phyloP scores from a whole-genome alignment of 2,329 filamentous ascomycete species.

The Botrytis byssoidea region DNA sequence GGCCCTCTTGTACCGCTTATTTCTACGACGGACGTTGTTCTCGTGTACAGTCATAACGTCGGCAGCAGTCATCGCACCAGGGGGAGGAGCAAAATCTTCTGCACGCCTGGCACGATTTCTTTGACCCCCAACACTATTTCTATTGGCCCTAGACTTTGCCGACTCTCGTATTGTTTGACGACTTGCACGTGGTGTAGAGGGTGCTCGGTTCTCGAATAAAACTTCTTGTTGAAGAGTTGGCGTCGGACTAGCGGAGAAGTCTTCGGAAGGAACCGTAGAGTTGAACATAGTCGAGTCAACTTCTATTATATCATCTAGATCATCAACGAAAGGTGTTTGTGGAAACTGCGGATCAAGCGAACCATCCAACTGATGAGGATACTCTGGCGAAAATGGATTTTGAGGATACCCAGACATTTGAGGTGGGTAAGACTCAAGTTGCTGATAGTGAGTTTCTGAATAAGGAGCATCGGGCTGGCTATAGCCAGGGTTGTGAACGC shows the following conservation, averaged over 20 bases:
- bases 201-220: not conserved
- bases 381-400: not conserved
- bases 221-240: not conserved
- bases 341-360: not conserved
- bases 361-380: not conserved
- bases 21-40: not conserved
- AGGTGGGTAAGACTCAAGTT: not conserved
- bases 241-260: not conserved
- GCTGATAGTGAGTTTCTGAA: not conserved
- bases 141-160: not conserved
- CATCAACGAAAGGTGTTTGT: not conserved
- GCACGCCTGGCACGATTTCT: not conserved
- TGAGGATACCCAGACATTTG: not conserved
- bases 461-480: accelerated
- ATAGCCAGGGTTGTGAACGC: not conserved
- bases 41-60: not conserved
- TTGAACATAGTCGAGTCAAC: not conserved
- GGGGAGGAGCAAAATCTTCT: not conserved
- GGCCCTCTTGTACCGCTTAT: not conserved
- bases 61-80: not conserved
- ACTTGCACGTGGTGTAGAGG: not conserved
- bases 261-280: not conserved
- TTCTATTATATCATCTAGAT: not conserved
- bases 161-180: not conserved
- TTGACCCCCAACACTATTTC: too few species aligned